Base-by-base conservation (phyloP, 2,329 filamentous ascomycete genomes). In the Didymella glomerata region DNA sequence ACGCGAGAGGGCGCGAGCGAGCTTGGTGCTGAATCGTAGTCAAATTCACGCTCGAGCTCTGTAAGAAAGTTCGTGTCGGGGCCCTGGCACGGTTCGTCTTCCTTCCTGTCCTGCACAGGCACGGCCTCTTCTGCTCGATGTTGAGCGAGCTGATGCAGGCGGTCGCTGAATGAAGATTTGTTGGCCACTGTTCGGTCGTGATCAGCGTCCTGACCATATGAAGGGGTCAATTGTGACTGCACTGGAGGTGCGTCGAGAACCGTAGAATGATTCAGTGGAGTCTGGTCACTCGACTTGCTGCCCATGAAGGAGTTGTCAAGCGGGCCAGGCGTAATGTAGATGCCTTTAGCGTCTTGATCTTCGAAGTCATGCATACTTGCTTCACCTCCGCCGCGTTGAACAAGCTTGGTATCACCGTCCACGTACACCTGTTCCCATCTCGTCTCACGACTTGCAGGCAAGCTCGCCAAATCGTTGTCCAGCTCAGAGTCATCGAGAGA, bases 341-440 rank as follows among this genome's bases (percentile, higher is more conserved):
- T 66, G n/a, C 74, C 73, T 47, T 75, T 75, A 5, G 65, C 62
- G 40, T 77, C 74, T 40, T 73, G 69, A 11, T 58, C 58, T 5
- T 67, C 66, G 54, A 74, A 77, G 24, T 76, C 72, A 47, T 71
- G 73, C 24, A 70, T 67, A 27, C 72, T 68, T 20, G 75, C 66
- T 16, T 71, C 73, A 7, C 66, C 65, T 18, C 69, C 68, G 6
- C 68, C 70, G 45, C 73, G 57, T 36, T 76, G 72, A 5, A 78
- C 74, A 4, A 77, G 67, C 52, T 76, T 74, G 0, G 74, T 75
- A 45, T 77, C 72, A 3, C 76, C 75, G 42, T 78, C 76, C 2
- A 77, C 68, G 36, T 79, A 77, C 4, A 79, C 64, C 47, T 76
- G 73, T 54, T 79, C 75, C 75, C 76, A 78, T 58, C 72, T 63